These are phyloP conservation scores for Beauveria sp. DNA, from an alignment of 2,329 filamentous ascomycete species.

Conservation along the genomic window DNA sequence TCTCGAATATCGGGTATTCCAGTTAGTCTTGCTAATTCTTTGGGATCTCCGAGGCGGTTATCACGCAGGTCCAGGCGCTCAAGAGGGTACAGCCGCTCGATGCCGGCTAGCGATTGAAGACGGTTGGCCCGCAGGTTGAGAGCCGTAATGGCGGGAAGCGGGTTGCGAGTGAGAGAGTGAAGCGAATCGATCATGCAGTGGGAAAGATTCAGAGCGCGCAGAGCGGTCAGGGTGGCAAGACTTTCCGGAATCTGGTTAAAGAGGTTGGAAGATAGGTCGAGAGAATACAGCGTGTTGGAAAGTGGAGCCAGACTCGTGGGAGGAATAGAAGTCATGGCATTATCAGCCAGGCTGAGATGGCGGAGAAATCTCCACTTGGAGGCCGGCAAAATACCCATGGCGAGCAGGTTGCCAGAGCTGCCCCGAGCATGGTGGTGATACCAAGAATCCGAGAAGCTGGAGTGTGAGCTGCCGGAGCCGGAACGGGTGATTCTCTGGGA, in stretches of 20 bases:
- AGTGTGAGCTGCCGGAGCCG: conserved; percentile 88
- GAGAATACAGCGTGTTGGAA: conserved; percentile 79
- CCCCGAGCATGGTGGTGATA: conserved; percentile 51
- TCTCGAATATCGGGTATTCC: conserved; percentile 86
- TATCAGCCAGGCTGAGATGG: conserved; percentile 87
- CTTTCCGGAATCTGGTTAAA: conserved; percentile 94
- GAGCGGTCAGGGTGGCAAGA: conserved; percentile 71
- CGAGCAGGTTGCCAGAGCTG: conserved; percentile 71
- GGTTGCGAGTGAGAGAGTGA: conserved; percentile 76
- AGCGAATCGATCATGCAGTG: conserved; percentile 97
- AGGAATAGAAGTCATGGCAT: conserved; percentile 74
- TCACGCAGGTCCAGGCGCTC: conserved; percentile 88
- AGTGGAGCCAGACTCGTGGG: conserved; percentile 71
- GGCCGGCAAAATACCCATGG: conserved; percentile 63
- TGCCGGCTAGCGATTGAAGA: conserved; percentile 76
- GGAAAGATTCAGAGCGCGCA: conserved; percentile 89
- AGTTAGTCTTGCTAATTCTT: conserved; percentile 81
- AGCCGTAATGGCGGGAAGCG: conserved; percentile 86
- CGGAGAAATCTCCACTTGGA: conserved; percentile 94
- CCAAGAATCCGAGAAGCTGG: conserved; percentile 60
- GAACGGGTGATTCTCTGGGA: conserved; percentile 75
- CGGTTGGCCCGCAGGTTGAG: conserved; percentile 87
- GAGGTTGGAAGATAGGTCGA: conserved; percentile 87
- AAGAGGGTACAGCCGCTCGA: conserved; percentile 80
- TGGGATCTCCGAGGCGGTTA: conserved; percentile 84